A percentile compares a stretch with the other conserved stretches of the same genome.
phyloP scores from a whole-genome alignment of 495 filamentous ascomycete species.

The Tuber borchii region DNA sequence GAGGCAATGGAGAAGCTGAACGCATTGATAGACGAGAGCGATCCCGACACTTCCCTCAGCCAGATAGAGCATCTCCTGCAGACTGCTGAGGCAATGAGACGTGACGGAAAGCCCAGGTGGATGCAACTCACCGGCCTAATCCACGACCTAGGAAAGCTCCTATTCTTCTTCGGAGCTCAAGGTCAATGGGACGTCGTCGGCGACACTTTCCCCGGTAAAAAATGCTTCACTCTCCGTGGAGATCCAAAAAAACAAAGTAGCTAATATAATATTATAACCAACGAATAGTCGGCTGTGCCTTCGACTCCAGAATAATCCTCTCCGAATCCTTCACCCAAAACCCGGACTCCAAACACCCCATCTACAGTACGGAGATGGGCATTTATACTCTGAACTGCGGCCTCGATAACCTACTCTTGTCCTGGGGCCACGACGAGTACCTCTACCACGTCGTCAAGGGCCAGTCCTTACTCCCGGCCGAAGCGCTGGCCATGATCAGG shows the following conservation, averaged over 20 bases:
- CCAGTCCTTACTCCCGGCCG: slow-evolving; percentile 66
- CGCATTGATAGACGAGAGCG: slow-evolving; percentile 78
- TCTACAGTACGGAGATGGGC: slow-evolving; percentile 66
- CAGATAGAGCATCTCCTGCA: slow-evolving; percentile 87
- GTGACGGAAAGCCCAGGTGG: slow-evolving; percentile 85
- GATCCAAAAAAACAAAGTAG: background rate
- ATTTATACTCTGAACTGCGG: slow-evolving; percentile 74
- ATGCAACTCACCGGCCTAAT: slow-evolving; percentile 87
- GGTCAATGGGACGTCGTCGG: slow-evolving; percentile 93
- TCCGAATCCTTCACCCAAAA: slow-evolving; percentile 66
- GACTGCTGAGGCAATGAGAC: slow-evolving; percentile 76
- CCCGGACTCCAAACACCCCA: slow-evolving; percentile 57
- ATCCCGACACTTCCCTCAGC: slow-evolving; percentile 76
- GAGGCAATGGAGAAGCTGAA: slow-evolving; percentile 85
- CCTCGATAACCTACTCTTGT: slow-evolving; percentile 76
- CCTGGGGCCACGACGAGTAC: slow-evolving; percentile 90
- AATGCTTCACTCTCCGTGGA: background rate
- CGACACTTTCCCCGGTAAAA: slow-evolving; percentile 65
- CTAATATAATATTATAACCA: background rate
- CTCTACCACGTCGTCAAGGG: slow-evolving; percentile 76
- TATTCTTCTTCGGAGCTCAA: slow-evolving; percentile 72
- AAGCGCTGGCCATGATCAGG: slow-evolving; percentile 82
- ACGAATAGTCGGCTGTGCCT: slow-evolving; percentile 63
- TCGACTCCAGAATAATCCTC: slow-evolving; percentile 71
- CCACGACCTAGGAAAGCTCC: slow-evolving; percentile 81